phyloP scores from a whole-genome alignment of 768 basidiomycete genomes.

The Imleria badia region DNA sequence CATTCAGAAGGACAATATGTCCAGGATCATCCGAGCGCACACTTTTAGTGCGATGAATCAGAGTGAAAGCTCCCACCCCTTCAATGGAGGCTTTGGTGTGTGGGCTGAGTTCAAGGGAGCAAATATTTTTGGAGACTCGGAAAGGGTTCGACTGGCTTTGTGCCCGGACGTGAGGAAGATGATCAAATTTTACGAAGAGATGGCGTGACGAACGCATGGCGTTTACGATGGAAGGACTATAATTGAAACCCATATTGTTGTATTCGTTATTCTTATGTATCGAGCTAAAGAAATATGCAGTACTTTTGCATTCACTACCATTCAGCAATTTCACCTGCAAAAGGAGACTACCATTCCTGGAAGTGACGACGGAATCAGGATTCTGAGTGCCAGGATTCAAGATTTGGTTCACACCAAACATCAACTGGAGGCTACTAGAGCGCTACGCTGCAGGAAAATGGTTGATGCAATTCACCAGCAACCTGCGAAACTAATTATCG shows the following conservation, averaged over 20 bases:
- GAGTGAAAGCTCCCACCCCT: conserved; percentile 20
- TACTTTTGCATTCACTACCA: no score
- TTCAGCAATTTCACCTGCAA: not conserved
- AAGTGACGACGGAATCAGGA: not conserved
- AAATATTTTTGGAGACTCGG: conserved; percentile 54
- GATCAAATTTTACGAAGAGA: conserved; percentile 57
- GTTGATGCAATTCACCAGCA: not conserved
- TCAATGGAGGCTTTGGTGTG: conserved; percentile 39
- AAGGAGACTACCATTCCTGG: conserved; percentile 5
- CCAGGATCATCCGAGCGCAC: conserved; percentile 52
- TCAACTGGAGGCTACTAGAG: not conserved
- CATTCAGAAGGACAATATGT: conserved; percentile 59
- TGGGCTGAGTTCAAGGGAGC: conserved; percentile 59
- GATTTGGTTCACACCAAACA: not conserved
- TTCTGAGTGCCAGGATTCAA: no score
- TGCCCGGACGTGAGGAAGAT: conserved; percentile 64
- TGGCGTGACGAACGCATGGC: conserved; percentile 19
- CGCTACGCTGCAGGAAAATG: conserved; percentile 5
- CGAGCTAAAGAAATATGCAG: not conserved
- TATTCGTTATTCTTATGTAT: not conserved
- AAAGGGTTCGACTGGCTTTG: conserved; percentile 65
- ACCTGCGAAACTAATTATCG: conserved; percentile 33
- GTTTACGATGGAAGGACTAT: not conserved
- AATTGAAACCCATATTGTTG: not conserved
- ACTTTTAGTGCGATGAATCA: conserved; percentile 32